Evolutionary conservation across 1,139 yeast species (phyloP).

Genomic region (Entelexis paramagnoliae): DNA sequence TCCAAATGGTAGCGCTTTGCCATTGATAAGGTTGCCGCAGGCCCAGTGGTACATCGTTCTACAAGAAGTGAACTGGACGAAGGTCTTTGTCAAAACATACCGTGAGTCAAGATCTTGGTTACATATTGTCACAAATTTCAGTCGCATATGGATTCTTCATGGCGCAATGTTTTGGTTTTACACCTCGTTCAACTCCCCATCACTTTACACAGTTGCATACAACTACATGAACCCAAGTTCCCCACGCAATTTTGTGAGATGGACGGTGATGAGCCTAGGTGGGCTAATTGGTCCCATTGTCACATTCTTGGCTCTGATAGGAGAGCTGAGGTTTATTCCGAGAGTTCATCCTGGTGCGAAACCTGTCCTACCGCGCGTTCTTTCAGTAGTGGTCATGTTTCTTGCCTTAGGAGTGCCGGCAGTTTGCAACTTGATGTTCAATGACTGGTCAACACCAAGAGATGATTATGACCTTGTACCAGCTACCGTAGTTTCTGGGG

Average conservation of each 20-base stretch:
- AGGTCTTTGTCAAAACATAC: constrained; percentile 60
- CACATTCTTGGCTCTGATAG: constrained; percentile 50
- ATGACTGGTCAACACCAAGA: constrained; percentile 35
- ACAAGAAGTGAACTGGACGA: constrained; percentile 50
- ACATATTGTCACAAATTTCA: constrained; percentile 66
- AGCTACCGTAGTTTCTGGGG: constrained; percentile 45
- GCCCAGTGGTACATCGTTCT: constrained; percentile 42
- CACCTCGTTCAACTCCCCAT: constrained; percentile 66
- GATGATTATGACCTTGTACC: constrained; percentile 34
- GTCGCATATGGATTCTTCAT: constrained; percentile 77
- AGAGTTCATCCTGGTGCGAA: constrained; percentile 59
- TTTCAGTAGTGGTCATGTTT: constrained; percentile 39
- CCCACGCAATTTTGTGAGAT: constrained; percentile 53
- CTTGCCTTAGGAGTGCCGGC: constrained; percentile 51
- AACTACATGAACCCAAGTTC: constrained; percentile 44
- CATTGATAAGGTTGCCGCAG: constrained; percentile 24
- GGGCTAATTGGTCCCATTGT: constrained; percentile 60
- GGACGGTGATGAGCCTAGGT: constrained; percentile 59
- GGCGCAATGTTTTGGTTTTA: constrained; percentile 71
- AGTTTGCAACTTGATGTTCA: constrained; percentile 43
- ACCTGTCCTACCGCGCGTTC: constrained; percentile 29
- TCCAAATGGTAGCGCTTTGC: constrained; percentile 13
- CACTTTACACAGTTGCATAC: constrained; percentile 59
- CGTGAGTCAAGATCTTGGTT: constrained; percentile 67
- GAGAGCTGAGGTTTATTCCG: constrained; percentile 60